phyloP scores from a whole-genome alignment of 225 moss, liverwort and hornwort species.

The Physcomitrellopsis africana region DNA sequence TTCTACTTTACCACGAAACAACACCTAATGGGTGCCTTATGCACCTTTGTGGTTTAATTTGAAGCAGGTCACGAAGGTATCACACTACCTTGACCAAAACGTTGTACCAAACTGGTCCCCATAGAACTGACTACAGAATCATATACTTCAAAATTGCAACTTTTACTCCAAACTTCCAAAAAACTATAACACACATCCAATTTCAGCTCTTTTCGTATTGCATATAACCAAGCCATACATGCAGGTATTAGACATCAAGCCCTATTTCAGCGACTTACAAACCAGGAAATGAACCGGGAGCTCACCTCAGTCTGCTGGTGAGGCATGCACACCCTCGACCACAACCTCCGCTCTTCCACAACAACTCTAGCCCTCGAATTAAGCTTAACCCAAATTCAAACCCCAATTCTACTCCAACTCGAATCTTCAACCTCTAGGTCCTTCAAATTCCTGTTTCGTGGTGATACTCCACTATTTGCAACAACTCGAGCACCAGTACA shows the following conservation, averaged over 20 bases:
- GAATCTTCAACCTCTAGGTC: background rate
- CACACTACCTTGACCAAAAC: background rate
- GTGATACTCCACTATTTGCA: background rate
- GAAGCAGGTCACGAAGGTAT: background rate
- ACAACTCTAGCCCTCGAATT: background rate
- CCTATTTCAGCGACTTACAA: background rate
- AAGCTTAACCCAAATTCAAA: background rate
- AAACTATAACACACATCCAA: background rate
- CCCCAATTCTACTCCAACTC: background rate
- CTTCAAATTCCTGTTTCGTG: too few species aligned
- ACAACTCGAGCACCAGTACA: background rate
- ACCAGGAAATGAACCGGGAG: background rate
- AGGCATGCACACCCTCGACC: constrained; percentile 3
- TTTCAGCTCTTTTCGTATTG: background rate
- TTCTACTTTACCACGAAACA: background rate
- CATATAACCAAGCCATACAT: background rate
- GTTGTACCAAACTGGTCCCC: background rate
- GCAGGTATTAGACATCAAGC: background rate
- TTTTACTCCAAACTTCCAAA: background rate
- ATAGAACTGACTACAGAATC: background rate
- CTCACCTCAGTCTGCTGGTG: constrained; percentile 12
- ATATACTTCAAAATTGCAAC: background rate
- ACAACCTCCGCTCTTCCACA: background rate
- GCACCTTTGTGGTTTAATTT: too few species aligned
- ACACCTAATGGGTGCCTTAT: too few species aligned